Evolutionary conservation across 23 red algal genomes (phyloP), one percentile per base, ranked within the genome.

Genomic region (Pyropia yezoensis): DNA sequence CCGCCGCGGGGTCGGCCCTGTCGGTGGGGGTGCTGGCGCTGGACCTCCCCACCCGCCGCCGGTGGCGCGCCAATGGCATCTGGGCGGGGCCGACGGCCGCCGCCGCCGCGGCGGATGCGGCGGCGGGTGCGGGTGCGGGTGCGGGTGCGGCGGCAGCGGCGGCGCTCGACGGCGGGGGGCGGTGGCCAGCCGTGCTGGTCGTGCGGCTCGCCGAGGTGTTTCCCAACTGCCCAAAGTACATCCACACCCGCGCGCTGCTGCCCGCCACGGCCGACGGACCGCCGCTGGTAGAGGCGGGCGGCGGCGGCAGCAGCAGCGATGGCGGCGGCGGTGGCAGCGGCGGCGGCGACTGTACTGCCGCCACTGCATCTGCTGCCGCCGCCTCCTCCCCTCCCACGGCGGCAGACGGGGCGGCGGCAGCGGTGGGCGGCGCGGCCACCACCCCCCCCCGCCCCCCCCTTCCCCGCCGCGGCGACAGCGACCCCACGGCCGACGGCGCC

Each of bases 191-290:
- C 13, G 13, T 59, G 19, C 55, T 89, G 18, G 74, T 50, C 9
- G 55, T 89, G 29, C 23, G 54, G 57, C 63, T 89, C 25, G 26
- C 32, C 27, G 83, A 89, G 47, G 74, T 73, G 7, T 89, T 89
- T 75, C 74, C 74, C 7, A 89, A 89, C 22, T 89, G 83, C 33
- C 83, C 83, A 19, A 89, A 89, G 62, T 89, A 89, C 67, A 89
- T 89, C 58, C 71, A 77, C 49, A 50, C 30, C 9, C 68, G 83
- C 52, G 52, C 60, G 21, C 32, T 66, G 18, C 4, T 47, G 0
- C 0, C 4, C 39, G 39, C 0, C 39, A 47, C 39, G 6, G 39
- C 4, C 4, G 39, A 47, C 4, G 39, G 39, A 8, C 4, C 39
- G 7, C 11, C 39, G 4, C 39, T 47, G 39, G 39, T 47, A 6